Evolutionary conservation across 2,329 filamentous ascomycete genomes (phyloP).

Genomic region (Calonectria pseudoturangicola): DNA sequence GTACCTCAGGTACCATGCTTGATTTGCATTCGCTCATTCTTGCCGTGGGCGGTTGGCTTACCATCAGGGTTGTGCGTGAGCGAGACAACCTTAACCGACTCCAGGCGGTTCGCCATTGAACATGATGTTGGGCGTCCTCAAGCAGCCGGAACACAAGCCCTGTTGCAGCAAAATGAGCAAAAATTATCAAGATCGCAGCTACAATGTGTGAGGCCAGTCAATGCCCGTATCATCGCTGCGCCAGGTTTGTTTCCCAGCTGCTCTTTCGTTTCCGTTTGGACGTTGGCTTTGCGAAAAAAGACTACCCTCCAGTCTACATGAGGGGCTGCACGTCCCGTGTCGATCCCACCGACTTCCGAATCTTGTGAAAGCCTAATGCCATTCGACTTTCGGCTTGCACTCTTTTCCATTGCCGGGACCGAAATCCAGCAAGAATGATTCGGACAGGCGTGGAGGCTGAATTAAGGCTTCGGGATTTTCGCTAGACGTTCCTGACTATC

Average conservation of each 20-base stretch:
- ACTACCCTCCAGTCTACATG: conserved; percentile 7
- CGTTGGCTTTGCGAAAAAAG: background rate
- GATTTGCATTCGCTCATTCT: conserved; percentile 9
- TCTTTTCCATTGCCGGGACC: background rate
- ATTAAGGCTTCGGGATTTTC: conserved; percentile 44
- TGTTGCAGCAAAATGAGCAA: background rate
- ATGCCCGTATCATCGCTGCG: background rate
- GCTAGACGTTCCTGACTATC: conserved; percentile 54
- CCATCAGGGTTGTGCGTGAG: conserved; percentile 24
- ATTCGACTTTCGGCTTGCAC: conserved; percentile 2
- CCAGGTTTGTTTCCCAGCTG: background rate
- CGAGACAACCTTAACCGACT: conserved; percentile 17
- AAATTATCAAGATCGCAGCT: background rate
- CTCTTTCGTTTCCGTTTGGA: background rate
- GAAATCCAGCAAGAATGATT: background rate
- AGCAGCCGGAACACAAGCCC: too few relatives aligned
- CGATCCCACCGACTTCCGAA: conserved; percentile 13
- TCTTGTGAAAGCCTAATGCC: background rate
- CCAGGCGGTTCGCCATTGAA: conserved; percentile 8
- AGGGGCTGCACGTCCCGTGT: conserved; percentile 3
- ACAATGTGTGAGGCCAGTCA: background rate
- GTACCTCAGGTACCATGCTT: background rate
- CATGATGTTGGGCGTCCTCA: background rate
- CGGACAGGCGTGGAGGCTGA: conserved; percentile 25
- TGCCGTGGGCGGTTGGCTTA: conserved; percentile 22